These are phyloP conservation scores for Venturia carpophila DNA, from an alignment of 2,329 filamentous ascomycete genomes.

Conservation along the genomic window DNA sequence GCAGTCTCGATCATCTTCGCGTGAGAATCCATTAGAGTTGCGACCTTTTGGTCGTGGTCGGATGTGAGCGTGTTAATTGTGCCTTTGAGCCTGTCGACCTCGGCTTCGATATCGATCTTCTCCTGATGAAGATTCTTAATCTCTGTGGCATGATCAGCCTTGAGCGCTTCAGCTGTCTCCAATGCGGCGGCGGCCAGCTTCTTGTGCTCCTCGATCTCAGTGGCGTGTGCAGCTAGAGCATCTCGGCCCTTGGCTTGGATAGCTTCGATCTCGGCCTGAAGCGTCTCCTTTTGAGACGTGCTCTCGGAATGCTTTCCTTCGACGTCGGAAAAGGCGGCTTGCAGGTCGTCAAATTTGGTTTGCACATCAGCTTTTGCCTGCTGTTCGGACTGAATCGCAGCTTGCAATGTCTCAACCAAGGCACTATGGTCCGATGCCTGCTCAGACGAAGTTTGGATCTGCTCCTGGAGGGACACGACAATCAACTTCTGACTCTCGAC, in stretches of 20 bases:
- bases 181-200: background rate
- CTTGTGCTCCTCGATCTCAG: background rate
- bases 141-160: background rate
- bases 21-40: background rate
- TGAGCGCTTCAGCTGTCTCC: background rate
- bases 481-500: background rate
- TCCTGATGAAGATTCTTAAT: background rate
- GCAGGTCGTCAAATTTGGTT: background rate
- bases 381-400: background rate
- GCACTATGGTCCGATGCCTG: background rate
- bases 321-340: background rate
- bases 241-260: background rate
- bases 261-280: background rate
- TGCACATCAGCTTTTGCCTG: constrained; percentile 1
- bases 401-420: background rate
- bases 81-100: background rate
- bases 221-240: background rate
- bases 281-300: background rate
- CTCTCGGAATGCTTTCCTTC: constrained; percentile 1
- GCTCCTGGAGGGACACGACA: background rate
- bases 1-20: constrained; percentile 9
- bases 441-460: background rate
- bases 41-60: background rate
- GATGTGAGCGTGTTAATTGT: background rate
- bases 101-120: background rate